phyloP scores from a whole-genome alignment of 768 basidiomycete genomes.

The Auriculariales sp. region DNA sequence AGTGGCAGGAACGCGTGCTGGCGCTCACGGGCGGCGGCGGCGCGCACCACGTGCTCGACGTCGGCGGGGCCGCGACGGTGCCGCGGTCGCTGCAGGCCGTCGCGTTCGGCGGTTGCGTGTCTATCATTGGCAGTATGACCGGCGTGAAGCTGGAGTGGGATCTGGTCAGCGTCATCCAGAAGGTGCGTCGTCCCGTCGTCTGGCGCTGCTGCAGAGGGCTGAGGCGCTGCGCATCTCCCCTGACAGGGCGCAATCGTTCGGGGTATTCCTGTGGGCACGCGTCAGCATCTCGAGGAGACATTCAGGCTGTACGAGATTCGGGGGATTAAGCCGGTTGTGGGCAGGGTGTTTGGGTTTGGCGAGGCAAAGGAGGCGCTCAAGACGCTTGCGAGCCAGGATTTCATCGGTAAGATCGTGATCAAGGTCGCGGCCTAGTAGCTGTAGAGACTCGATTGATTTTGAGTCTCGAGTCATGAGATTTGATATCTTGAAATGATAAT shows the following conservation, averaged over 20 bases:
- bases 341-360: background rate
- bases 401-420: background rate
- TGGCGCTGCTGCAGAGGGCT: too few relatives aligned
- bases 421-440: too few relatives aligned
- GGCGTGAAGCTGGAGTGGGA: too few relatives aligned
- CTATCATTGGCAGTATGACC: constrained; percentile 38
- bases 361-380: background rate
- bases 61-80: constrained; percentile 41
- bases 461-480: too few relatives aligned
- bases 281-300: background rate
- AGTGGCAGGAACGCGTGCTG: constrained; percentile 43
- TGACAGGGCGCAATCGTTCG: background rate
- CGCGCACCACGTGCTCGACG: constrained; percentile 29
- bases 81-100: constrained; percentile 25
- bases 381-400: background rate
- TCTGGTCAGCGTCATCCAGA: too few relatives aligned
- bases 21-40: constrained; percentile 17
- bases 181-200: too few relatives aligned
- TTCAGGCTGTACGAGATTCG: background rate
- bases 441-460: too few relatives aligned
- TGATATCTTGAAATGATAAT: too few relatives aligned
- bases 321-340: background rate
- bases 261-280: background rate
- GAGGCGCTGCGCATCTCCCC: too few relatives aligned
- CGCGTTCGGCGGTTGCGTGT: constrained; percentile 26